Percentiles rank a stretch among this genome's conserved stretches.
Conservation (phyloP, 75 land plant genomes). For the Picea sitchensis region DNA sequence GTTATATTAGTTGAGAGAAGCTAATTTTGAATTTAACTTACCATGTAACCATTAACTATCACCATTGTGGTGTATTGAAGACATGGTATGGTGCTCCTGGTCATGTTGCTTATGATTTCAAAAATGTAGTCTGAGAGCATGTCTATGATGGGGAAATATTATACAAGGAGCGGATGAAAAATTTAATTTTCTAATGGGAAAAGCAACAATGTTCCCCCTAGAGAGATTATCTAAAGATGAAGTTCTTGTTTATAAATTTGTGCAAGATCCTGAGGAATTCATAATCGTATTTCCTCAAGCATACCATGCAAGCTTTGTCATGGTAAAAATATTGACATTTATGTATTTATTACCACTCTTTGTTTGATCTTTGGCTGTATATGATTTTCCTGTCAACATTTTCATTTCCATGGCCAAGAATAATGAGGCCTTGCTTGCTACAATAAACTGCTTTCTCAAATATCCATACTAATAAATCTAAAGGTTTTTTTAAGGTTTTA, state of each 20-base stretch:
- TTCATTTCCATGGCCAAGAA: not conserved
- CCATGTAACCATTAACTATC: constrained; percentile 76
- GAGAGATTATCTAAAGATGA: constrained; percentile 54
- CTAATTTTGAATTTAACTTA: not conserved
- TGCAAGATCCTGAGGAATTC: constrained; percentile 88
- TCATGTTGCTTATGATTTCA: constrained; percentile 70
- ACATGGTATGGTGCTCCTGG: constrained; percentile 97
- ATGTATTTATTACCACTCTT: not conserved
- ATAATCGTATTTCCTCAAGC: constrained; percentile 85
- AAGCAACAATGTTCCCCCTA: constrained; percentile 90
- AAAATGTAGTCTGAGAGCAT: constrained; percentile 60
- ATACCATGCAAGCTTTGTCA: constrained; percentile 93
- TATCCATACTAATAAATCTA: too few species aligned
- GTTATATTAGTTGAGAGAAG: not conserved
- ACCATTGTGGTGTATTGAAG: constrained; percentile 92
- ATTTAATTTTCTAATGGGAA: constrained; percentile 81
- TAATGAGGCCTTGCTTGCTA: not conserved
- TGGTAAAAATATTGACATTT: constrained; percentile 35
- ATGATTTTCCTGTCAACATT: not conserved
- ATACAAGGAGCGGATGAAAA: constrained; percentile 69
- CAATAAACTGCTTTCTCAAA: not conserved
- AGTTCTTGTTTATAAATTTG: constrained; percentile 85
- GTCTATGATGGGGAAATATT: constrained; percentile 64
- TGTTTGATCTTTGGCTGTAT: not conserved
- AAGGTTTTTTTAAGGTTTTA: constrained; percentile 57